Evolutionary conservation across 768 basidiomycete species (phyloP), one percentile per base, ranked within the genome.

Genomic region (Coprinellus micaceus): DNA sequence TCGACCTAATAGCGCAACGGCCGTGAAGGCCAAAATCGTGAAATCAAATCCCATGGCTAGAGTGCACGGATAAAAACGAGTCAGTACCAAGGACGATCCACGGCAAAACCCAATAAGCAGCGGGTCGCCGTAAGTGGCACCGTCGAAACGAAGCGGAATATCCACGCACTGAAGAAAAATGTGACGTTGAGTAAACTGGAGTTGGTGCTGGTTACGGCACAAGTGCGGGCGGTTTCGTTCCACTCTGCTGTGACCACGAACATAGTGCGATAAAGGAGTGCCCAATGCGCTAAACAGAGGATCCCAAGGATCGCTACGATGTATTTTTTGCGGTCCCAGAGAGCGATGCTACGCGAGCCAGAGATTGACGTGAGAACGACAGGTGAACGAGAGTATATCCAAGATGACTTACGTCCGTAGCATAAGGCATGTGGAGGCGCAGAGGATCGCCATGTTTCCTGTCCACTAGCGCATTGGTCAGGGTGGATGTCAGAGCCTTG

Each of bases 11-110:
- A 88, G 73, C 1, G 82, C 80, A 24, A 81, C 59, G 11, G 80
- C 73, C 1, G 84, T 85, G 59, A 83, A 78, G 12, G 76, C 61
- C 22, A 87, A 71, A 58, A 88, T 84, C 37, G 79, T 68, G 28
- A 86, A 75, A 62, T 88, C 86, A 61, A 88, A 88, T 26, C 69
- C 80, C 85, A 88, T 87, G 2, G 87, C 87, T 88, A 44, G 3
- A 49, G 52, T n/a, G 54, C n/a, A n/a, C 30, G 33, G n/a, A 50
- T 25, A 50, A 58, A 43, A 25, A 45, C 25, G 46, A 29, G 36
- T 19, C 11, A 33, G 22, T 28, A 11, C 54, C 30, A 52, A 37
- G 17, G 29, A 46, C 28, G 22, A 41, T 51, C 19, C 43, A 22
- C 10, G 50, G 37, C 24, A 30, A n/a, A 45, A 26, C 43, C 30